phyloP scores from a whole-genome alignment of 306 rosid genomes.

The Cucurbita argyrosperma region DNA sequence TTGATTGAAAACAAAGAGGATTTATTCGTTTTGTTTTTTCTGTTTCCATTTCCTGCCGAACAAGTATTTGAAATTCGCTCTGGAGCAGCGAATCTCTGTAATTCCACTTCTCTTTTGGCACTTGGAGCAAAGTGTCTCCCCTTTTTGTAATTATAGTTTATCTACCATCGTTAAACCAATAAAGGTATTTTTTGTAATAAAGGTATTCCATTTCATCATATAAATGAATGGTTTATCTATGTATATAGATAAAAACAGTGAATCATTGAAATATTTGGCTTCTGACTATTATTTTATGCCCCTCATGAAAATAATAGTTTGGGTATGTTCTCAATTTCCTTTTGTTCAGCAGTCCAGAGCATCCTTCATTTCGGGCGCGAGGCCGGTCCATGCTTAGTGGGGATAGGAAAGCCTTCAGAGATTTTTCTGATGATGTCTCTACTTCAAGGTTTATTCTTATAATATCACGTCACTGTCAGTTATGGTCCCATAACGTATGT shows the following conservation, averaged over 20 bases:
- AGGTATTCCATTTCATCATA: neutral
- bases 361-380: constrained; percentile 80
- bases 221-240: too few relatives aligned
- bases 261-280: neutral
- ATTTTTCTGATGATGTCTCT: constrained; percentile 70
- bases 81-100: neutral
- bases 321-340: neutral
- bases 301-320: neutral
- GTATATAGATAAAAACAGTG: neutral
- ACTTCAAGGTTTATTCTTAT: constrained; percentile 57
- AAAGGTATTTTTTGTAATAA: neutral
- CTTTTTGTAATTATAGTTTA: neutral
- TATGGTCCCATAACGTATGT: neutral
- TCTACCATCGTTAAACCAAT: neutral
- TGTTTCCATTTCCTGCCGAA: neutral
- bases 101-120: neutral
- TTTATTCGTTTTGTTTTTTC: neutral
- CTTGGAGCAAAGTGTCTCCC: neutral
- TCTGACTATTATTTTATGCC: neutral
- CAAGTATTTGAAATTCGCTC: neutral
- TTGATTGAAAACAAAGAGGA: neutral
- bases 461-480: neutral
- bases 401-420: constrained; percentile 69
- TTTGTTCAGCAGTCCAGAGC: constrained; percentile 62
- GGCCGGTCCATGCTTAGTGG: constrained; percentile 94